Conservation (phyloP, 2,329 filamentous ascomycete genomes). For the Chaetomiaceae sp. region DNA sequence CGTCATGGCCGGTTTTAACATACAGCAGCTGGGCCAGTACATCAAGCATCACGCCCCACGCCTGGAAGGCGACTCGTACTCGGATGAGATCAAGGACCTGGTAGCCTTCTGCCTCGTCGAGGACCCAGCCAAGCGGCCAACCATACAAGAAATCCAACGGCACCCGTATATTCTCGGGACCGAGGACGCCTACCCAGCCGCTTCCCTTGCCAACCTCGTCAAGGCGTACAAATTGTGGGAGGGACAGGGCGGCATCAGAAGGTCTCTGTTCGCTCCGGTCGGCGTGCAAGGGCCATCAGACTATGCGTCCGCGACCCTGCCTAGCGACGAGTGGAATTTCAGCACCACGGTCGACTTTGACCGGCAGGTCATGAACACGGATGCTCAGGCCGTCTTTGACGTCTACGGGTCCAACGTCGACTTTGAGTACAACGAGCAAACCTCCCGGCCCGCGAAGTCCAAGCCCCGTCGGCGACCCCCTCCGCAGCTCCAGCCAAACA, state of each 20-base stretch:
- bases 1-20: constrained; percentile 50
- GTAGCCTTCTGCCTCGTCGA: constrained; percentile 70
- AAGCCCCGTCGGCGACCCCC: constrained; percentile 50
- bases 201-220: constrained; percentile 60
- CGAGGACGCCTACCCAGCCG: constrained; percentile 57
- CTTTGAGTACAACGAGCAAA: constrained; percentile 44
- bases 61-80: constrained; percentile 70
- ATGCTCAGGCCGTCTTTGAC: constrained; percentile 56
- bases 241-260: constrained; percentile 64
- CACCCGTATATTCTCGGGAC: constrained; percentile 67
- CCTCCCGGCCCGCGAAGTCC: constrained; percentile 49
- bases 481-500: constrained; percentile 54
- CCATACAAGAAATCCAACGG: constrained; percentile 63
- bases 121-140: constrained; percentile 63
- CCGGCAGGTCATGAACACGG: constrained; percentile 50
- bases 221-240: constrained; percentile 73
- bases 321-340: constrained; percentile 63
- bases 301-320: constrained; percentile 41
- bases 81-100: constrained; percentile 62
- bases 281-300: constrained; percentile 53
- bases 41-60: constrained; percentile 61
- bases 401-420: constrained; percentile 54
- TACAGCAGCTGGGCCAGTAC: constrained; percentile 51
- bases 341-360: constrained; percentile 63
- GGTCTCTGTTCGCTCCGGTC: constrained; percentile 57